Base-by-base conservation (phyloP, 257 asterid species). In the Anisodus acutangulus region DNA sequence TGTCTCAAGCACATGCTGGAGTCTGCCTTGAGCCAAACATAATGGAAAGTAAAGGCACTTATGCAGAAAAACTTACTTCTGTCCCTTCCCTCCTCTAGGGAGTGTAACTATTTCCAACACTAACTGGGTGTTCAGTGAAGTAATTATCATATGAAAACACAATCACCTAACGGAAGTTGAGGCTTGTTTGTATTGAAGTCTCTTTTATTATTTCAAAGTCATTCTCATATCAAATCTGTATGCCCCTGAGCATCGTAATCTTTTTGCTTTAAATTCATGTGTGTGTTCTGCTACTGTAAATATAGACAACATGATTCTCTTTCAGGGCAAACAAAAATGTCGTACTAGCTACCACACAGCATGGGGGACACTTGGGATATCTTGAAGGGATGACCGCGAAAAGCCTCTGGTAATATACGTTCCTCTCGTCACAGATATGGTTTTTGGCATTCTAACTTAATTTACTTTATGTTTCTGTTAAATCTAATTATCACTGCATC, bases 291-390 rank as follows among this genome's bases (percentile, higher is more conserved):
- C 45, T 49, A 49, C 62, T 74, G 81, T 49, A 74, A 49, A 74
- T 74, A 49, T 22, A 0, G 12, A 12, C 19, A 12, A 22, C 12
- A 0, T 22, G 81, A 49, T 49, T 51, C 60, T 83, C 72, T 39
- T 87, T 63, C 87, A 94, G 98, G 95, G 89, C 85, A 81, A 95
- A 92, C 86, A 79, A 87, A 81, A 94, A 93, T 84, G 85, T 95
- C 45, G 85, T 95, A 83, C 88, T 95, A 87, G 98, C 93, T 55
- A 92, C 94, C 39, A 95, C 97, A 10, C 86, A 89, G 78, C 97
- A 93, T 85, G 97, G 98, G 85, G 95, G 98, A 70, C 98, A 95
- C 86, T 84, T 95, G 68, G 97, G 95, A 45, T 91, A 85, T 87
- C 92, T 90, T 84, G 97, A 93, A 91, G 98, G 98, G 81, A 78